Conservation (phyloP, 2,329 filamentous ascomycete species). For the Scytalidium sp. region DNA sequence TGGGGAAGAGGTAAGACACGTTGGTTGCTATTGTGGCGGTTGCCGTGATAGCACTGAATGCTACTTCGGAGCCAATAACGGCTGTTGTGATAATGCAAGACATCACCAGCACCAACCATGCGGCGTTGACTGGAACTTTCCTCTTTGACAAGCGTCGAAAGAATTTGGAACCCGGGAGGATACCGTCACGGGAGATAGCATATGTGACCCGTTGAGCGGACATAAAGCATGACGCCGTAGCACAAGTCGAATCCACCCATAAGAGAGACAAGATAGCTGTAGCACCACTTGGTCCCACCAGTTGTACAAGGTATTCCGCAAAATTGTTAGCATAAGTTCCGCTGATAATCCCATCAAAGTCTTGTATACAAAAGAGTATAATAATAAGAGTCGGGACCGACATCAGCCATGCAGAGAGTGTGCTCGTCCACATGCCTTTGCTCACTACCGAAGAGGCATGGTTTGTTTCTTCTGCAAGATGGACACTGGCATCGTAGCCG, state of each 20-base stretch:
- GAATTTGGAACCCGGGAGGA: slow-evolving; percentile 34
- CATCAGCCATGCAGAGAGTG: slow-evolving; percentile 32
- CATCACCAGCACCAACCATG: slow-evolving; percentile 28
- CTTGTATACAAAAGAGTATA: slow-evolving; percentile 38
- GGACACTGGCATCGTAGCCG: slow-evolving; percentile 33
- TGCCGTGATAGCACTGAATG: slow-evolving; percentile 35
- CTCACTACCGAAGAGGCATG: slow-evolving; percentile 33
- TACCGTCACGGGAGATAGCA: slow-evolving; percentile 35
- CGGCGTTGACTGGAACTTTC: slow-evolving; percentile 33
- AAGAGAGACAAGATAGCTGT: slow-evolving; percentile 31
- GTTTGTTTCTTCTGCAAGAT: slow-evolving; percentile 36
- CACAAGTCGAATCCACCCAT: slow-evolving; percentile 36
- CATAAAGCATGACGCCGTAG: slow-evolving; percentile 35
- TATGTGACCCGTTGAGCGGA: slow-evolving; percentile 37
- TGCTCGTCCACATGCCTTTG: slow-evolving; percentile 36
- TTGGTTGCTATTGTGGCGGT: slow-evolving; percentile 36
- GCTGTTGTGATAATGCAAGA: slow-evolving; percentile 31
- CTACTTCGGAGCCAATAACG: slow-evolving; percentile 34
- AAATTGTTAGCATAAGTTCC: slow-evolving; percentile 35
- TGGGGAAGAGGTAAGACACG: slow-evolving; percentile 35
- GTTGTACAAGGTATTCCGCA: slow-evolving; percentile 36
- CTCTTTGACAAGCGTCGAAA: slow-evolving; percentile 29
- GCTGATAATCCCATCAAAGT: slow-evolving; percentile 34
- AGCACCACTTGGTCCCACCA: slow-evolving; percentile 32
- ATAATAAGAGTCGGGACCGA: slow-evolving; percentile 36